Evolutionary conservation across 2,329 filamentous ascomycete genomes (phyloP).

Genomic region (Xylariaceae sp.): DNA sequence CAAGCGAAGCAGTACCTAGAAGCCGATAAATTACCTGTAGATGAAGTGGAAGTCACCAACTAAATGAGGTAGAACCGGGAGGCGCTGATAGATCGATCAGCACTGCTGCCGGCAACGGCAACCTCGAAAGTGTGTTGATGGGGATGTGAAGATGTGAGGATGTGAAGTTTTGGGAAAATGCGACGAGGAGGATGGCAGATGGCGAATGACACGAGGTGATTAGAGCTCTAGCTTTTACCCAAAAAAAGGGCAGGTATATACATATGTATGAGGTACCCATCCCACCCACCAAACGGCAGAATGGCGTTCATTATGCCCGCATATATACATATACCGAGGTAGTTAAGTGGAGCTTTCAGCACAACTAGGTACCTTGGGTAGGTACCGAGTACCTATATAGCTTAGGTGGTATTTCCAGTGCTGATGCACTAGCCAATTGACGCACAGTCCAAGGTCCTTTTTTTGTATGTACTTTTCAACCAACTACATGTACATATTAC

Average conservation of each 20-base stretch:
- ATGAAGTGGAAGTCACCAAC: slow-evolving; percentile 1
- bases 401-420: too few species aligned
- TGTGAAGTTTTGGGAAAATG: background rate
- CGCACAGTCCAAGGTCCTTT: background rate
- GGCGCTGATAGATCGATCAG: background rate
- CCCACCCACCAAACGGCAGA: background rate
- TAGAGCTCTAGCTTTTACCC: background rate
- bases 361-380: too few species aligned
- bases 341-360: too few species aligned
- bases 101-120: background rate
- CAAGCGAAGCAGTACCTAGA: too few species aligned
- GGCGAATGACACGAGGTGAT: too few species aligned
- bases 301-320: too few species aligned
- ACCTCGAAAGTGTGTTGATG: background rate
- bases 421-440: background rate
- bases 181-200: too few species aligned
- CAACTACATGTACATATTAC: too few species aligned
- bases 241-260: background rate
- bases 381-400: too few species aligned
- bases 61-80: background rate
- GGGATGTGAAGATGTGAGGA: background rate
- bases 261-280: too few species aligned
- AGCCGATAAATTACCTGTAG: background rate
- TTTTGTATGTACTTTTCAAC: background rate
- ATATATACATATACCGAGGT: too few species aligned